Evolutionary conservation across 768 basidiomycete genomes (phyloP), one percentile per base, ranked within the genome.

Genomic region (Botryobasidium botryosum): DNA sequence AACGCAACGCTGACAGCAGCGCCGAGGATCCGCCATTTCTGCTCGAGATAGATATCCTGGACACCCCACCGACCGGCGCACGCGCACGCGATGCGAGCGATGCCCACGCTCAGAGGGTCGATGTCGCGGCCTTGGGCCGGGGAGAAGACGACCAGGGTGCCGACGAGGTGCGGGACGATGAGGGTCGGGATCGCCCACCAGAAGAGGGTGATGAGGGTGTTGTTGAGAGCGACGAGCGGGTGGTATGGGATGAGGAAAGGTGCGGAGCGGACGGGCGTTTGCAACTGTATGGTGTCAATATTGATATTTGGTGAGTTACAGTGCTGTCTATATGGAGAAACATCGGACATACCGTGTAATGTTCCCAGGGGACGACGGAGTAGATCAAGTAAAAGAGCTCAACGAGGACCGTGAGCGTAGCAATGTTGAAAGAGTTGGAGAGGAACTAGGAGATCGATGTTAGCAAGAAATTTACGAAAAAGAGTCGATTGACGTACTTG

Each of bases 361-460:
- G 49, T 24, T 43, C 18, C 73, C 74, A 78, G 0, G 77, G 76
- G 40, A 75, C 63, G 20, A 75, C 62, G 10, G 56, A 59, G 38
- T 61, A 63, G 13, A 79, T 52, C 31, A 81, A 62, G 49, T 69
- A 72, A 1, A 72, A 17, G 5, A 78, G 55, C 55, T 81, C 79
- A 15, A 66, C 51, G 6, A 74, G 42, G 5, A 69, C 66, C 0
- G 74, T 74, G 35, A 75, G 49, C 17, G 65, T 64, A 64, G 70
- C 74, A 35, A 81, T 73, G 47, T 75, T 74, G 29, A 63, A 64
- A 1, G 78, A 73, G 50, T 72, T 72, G n/a, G 79, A 81, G 7
- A 79, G 62, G 43, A 72, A 70, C 78, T 67, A 35, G 6, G 43
- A n/a, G 20, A 2, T 10, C 13, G 12, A 10, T 10, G 37, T 15